phyloP scores from a whole-genome alignment of 108 stramenopile species.

The Cyclotella choctawhatcheeana region DNA sequence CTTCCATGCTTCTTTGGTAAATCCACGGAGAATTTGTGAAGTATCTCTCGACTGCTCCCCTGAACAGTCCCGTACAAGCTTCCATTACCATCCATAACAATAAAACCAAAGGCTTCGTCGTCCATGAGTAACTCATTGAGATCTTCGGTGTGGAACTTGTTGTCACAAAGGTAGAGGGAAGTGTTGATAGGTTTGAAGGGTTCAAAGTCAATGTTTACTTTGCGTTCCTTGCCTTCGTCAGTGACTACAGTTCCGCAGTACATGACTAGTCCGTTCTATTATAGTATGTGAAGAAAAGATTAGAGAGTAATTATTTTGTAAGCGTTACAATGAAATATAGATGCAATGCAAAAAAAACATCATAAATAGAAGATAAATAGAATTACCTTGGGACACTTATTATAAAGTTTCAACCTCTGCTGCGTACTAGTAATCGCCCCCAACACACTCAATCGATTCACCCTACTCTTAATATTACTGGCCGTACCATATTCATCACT shows the following conservation, averaged over 20 bases:
- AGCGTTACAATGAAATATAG: too few relatives aligned
- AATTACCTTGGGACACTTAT: constrained; percentile 87
- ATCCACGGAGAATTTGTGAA: constrained; percentile 99
- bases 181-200: constrained; percentile 99
- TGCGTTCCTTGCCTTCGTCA: constrained; percentile 98
- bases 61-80: constrained; percentile 95
- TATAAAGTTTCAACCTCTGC: constrained; percentile 98
- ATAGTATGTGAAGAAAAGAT: too few relatives aligned
- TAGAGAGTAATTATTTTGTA: too few relatives aligned
- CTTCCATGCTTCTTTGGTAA: constrained; percentile 99
- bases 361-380: too few relatives aligned
- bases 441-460: constrained; percentile 95
- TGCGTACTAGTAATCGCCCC: constrained; percentile 99
- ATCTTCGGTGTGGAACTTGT: constrained; percentile 98
- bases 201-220: constrained; percentile 98
- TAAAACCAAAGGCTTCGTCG: constrained; percentile 99
- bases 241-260: constrained; percentile 99
- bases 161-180: constrained; percentile 98
- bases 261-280: constrained; percentile 88
- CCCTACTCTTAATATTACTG: constrained; percentile 98
- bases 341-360: too few relatives aligned
- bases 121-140: constrained; percentile 98
- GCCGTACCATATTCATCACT: constrained; percentile 99
- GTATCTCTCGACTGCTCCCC: constrained; percentile 91
- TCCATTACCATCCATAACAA: constrained; percentile 99